Conservation (phyloP, 345 rosid genomes). For the Cardamine occulta region DNA sequence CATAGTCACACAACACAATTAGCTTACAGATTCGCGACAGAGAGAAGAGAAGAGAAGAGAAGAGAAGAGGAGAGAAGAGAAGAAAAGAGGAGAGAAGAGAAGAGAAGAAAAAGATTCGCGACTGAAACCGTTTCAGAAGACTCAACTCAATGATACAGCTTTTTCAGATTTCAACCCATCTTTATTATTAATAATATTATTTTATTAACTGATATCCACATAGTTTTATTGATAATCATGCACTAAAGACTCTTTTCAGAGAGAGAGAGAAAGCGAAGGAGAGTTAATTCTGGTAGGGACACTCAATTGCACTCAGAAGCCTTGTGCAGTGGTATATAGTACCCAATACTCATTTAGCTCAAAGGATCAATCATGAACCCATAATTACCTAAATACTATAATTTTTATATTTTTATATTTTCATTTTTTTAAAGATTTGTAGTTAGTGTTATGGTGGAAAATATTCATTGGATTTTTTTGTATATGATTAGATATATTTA, state of each 20-base stretch:
- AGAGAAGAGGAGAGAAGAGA: no score
- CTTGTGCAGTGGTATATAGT: slow-evolving; percentile 48
- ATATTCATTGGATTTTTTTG: not conserved
- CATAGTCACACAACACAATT: no score
- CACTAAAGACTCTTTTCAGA: slow-evolving; percentile 9
- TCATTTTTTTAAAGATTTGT: not conserved
- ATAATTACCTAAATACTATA: slow-evolving; percentile 24
- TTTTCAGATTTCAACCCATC: no score
- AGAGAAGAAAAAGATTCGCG: no score
- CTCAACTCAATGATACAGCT: no score
- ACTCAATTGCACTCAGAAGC: slow-evolving; percentile 49
- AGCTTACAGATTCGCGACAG: no score
- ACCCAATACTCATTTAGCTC: slow-evolving; percentile 43
- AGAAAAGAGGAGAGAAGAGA: no score
- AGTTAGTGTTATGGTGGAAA: not conserved
- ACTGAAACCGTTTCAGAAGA: no score
- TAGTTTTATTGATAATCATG: no score
- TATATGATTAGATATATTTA: not conserved
- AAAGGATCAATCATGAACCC: slow-evolving; percentile 34
- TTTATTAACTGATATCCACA: no score
- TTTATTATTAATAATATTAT: no score
- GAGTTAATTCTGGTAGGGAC: slow-evolving; percentile 49
- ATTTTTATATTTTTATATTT: not conserved
- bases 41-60: no score
- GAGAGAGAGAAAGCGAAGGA: slow-evolving; percentile 20